These are phyloP conservation scores for Coccomyxa subellipsoidea DNA, from an alignment of 163 green algal species.

Conservation along the genomic window DNA sequence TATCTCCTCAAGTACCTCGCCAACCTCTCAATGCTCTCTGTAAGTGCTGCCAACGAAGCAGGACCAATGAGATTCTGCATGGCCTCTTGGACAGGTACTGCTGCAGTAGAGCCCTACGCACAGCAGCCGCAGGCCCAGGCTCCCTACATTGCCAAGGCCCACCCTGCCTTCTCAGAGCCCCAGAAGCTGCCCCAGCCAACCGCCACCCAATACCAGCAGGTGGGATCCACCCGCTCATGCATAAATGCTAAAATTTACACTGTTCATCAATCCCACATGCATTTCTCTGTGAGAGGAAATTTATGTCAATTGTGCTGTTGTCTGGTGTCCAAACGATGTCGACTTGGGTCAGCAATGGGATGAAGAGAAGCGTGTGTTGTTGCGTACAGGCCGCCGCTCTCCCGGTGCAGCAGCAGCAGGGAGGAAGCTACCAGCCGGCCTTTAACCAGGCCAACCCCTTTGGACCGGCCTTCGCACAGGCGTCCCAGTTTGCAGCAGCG, in stretches of 20 bases:
- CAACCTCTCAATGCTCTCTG: background rate
- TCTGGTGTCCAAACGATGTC: too few species aligned
- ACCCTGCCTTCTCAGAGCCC: background rate
- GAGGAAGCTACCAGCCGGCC: background rate
- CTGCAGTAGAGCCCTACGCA: background rate
- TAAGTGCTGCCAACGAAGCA: background rate
- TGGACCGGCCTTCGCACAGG: background rate
- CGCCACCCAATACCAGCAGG: background rate
- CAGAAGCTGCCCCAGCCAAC: background rate
- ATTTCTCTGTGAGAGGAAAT: too few species aligned
- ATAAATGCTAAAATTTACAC: too few species aligned
- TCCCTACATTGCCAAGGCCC: background rate
- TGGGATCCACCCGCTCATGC: background rate
- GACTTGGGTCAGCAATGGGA: too few species aligned
- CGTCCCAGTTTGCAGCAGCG: conserved; percentile 1
- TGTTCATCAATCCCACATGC: too few species aligned
- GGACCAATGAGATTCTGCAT: too few species aligned
- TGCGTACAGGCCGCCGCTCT: background rate
- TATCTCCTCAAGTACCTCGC: background rate
- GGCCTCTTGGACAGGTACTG: background rate
- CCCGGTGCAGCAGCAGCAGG: background rate
- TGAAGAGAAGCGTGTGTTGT: background rate
- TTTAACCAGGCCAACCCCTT: background rate
- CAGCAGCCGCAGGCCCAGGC: background rate
- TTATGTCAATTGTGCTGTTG: too few species aligned